These are phyloP conservation scores for Cladophialophora immunda DNA, from an alignment of 2,329 filamentous ascomycete genomes.

Conservation along the genomic window DNA sequence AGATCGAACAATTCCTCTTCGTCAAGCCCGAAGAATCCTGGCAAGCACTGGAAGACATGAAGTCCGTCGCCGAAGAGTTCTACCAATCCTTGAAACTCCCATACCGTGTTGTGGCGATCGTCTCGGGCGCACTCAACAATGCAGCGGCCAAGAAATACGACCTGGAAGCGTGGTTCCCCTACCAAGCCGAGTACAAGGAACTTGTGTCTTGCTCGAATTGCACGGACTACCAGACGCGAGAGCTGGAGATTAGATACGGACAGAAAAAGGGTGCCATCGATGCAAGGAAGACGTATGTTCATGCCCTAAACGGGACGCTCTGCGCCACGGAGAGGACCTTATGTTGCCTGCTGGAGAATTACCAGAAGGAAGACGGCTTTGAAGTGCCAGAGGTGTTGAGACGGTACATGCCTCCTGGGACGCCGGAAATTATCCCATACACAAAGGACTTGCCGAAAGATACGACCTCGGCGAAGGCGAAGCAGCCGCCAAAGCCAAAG, in stretches of 20 bases:
- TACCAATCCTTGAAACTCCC: constrained; percentile 89
- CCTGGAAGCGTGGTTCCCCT: constrained; percentile 95
- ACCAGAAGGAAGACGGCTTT: constrained; percentile 87
- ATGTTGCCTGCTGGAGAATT: constrained; percentile 96
- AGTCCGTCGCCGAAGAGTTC: constrained; percentile 88
- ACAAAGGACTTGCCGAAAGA: constrained; percentile 85
- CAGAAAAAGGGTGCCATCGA: constrained; percentile 81
- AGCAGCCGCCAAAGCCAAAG: constrained; percentile 47
- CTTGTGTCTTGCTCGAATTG: constrained; percentile 98
- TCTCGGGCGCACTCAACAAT: constrained; percentile 94
- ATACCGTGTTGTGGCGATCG: constrained; percentile 91
- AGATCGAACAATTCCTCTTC: constrained; percentile 80
- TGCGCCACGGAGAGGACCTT: constrained; percentile 91
- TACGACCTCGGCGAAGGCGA: constrained; percentile 67
- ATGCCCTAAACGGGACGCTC: constrained; percentile 88
- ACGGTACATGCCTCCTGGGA: constrained; percentile 83
- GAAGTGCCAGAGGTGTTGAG: constrained; percentile 82
- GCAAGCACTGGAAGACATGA: constrained; percentile 95
- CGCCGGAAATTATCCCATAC: constrained; percentile 88
- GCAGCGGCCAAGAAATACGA: constrained; percentile 92
- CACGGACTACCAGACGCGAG: constrained; percentile 95
- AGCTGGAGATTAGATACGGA: constrained; percentile 91
- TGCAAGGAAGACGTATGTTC: constrained; percentile 89
- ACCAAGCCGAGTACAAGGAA: constrained; percentile 98
- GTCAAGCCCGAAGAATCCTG: constrained; percentile 90